Base-by-base conservation (phyloP, 2,329 filamentous ascomycete species). In the Uncinocarpus reesii region DNA sequence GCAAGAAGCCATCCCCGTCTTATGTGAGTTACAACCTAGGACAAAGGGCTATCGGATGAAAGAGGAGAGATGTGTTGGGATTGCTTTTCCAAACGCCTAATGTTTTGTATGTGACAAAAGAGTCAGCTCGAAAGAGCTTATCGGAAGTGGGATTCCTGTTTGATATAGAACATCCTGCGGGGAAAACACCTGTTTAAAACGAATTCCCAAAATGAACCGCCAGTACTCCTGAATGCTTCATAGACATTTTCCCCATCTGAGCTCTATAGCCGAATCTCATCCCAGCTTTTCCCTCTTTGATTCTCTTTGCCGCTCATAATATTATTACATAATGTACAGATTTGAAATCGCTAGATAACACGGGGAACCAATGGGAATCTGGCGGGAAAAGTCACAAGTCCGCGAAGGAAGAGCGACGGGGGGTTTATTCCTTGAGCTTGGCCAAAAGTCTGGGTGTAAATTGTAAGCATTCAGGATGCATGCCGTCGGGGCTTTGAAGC, bases 381-480 rank as follows among this genome's bases (percentile, higher is more conserved):
- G 45, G 35, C 34, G 13, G 24, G 8, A n/a, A 41, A 18, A 26
- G 26, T 18, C 35, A 26, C 32, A 8, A 18, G 15, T 20, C n/a
- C 41, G 11, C 24, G 35, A 29, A 37, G n/a, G 10, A 18, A n/a
- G n/a, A 18, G 5, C 29, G 21, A 34, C n/a, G 31, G 6, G 18
- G 23, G 21, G 11, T 48, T 75, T 86, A 95, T 78, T 96, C 90
- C 73, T 87, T 95, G 79, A 98, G 95, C 84, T 96, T 98, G 69
- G 92, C 92, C 53, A 98, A 81, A 60, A 98, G 86, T 70, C 90
- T 95, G 61, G 21, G 29, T 15, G 21, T 18, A 34, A 23, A 49
- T 7, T 7, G 23, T 42, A 31, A 45, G 35, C 16, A 47, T 18
- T 37, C 7, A 23, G 18, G 28, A 1, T 18, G 7, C n/a, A 35